Base-by-base conservation (phyloP, 352 stramenopile genomes). In the Phytophthora cactorum region DNA sequence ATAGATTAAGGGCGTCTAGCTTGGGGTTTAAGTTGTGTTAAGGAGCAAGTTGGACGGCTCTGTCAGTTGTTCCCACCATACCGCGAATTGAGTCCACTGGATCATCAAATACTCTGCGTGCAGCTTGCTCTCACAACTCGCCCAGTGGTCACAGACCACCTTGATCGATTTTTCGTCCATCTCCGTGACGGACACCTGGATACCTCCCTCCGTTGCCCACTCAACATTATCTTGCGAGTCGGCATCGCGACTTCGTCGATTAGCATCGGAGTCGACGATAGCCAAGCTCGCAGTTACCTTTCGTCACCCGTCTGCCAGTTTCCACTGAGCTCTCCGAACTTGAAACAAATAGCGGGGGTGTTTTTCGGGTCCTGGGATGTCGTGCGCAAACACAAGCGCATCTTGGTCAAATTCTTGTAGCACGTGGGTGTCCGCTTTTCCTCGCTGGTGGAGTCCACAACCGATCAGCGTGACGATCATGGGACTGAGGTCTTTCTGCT, bases 31-130 rank as follows among this genome's bases (percentile, higher is more conserved):
- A 10, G 70, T 90, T 46, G 70, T 83, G 22, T 73, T 89, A n/a
- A 85, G 77, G 32, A 86, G 82, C 58, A 90, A 89, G 51, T 90
- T 94, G 63, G 82, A 91, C 59, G 84, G 86, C 50, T 59, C 63
- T 38, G 36, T 62, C 9, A 81, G 44, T 44, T 86, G 75, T 62
- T 89, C 80, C 80, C 80, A 89, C 28, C 80, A 79, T 27, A 84
- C 75, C 46, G 81, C 63, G 29, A 89, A 79, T 52, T 72, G 71
- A 17, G 73, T 71, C 52, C 71, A 84, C 56, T 87, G 75, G 45
- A 89, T 70, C 70, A 89, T 78, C 54, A 85, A 43, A 41, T 79
- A 81, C 41, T 79, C 70, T 17, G 80, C 78, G 17, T 84, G 76
- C 45, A 77, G 67, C 22, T 70, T 56, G 50, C 41, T 86, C 14